phyloP scores from a whole-genome alignment of 352 stramenopile species.

The Globisporangium perplexum region DNA sequence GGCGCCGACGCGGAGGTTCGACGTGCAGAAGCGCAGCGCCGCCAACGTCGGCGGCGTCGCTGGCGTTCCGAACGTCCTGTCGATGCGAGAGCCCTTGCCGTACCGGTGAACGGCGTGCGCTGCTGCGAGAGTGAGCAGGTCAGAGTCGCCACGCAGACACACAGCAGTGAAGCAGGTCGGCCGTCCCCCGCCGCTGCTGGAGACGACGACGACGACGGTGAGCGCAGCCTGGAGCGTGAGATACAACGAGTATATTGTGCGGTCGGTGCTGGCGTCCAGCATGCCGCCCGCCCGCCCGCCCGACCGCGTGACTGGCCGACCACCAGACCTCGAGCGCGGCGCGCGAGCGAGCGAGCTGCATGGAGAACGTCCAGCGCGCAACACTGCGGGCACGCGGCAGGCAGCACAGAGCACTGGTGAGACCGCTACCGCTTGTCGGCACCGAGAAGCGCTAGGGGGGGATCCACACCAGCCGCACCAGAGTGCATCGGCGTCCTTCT shows the following conservation, averaged over 20 bases:
- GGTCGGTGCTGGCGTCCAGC: conserved; percentile 6
- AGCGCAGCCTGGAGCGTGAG: neutral
- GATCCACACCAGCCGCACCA: conserved; percentile 14
- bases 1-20: conserved; percentile 31
- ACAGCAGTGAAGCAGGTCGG: no score
- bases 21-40: conserved; percentile 36
- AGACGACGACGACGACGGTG: neutral
- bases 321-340: neutral
- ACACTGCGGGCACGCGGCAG: conserved; percentile 6
- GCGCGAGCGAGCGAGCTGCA: conserved; percentile 7
- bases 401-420: conserved; percentile 14
- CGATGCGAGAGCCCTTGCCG: conserved; percentile 36
- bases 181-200: neutral
- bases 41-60: conserved; percentile 28
- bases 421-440: conserved; percentile 10
- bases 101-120: conserved; percentile 31
- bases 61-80: conserved; percentile 36
- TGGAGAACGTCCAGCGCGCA: conserved; percentile 6
- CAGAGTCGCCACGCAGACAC: neutral
- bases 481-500: neutral
- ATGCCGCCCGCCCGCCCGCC: conserved; percentile 4
- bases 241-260: conserved; percentile 9
- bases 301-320: neutral
- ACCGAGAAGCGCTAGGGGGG: conserved; percentile 15
- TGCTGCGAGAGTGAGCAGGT: no score